Conservation (phyloP, 2,329 filamentous ascomycete species). For the Aspergillus pseudoviridinutans region DNA sequence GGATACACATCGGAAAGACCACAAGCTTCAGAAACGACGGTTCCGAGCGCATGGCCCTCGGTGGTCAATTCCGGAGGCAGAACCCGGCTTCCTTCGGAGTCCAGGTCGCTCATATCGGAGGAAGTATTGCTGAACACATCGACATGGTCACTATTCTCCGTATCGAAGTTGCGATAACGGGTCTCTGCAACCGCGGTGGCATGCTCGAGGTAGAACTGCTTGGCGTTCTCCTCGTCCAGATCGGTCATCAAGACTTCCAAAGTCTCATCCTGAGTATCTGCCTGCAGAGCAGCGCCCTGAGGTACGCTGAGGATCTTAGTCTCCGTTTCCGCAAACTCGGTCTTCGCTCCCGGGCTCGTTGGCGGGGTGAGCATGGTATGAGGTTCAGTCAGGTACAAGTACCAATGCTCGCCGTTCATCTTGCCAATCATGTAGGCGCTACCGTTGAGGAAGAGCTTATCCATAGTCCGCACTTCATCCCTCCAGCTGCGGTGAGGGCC, state of each 20-base stretch:
- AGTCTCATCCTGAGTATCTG: constrained; percentile 45
- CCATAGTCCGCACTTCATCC: constrained; percentile 87
- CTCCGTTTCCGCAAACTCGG: constrained; percentile 49
- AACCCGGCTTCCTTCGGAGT: constrained; percentile 45
- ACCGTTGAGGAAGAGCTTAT: constrained; percentile 84
- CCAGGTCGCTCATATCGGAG: constrained; percentile 57
- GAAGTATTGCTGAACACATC: constrained; percentile 79
- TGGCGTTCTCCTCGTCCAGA: constrained; percentile 61
- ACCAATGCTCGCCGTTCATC: constrained; percentile 99
- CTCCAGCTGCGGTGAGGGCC: constrained; percentile 97
- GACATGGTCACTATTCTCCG: constrained; percentile 52
- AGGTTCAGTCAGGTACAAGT: constrained; percentile 91
- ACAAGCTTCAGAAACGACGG: constrained; percentile 84
- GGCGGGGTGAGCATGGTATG: constrained; percentile 76
- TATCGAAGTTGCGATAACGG: constrained; percentile 68
- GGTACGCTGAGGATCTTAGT: constrained; percentile 59
- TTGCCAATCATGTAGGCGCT: constrained; percentile 99
- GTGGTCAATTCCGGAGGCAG: constrained; percentile 76
- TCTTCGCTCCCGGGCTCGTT: constrained; percentile 61
- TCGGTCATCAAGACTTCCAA: constrained; percentile 67
- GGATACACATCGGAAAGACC: constrained; percentile 89
- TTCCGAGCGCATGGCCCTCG: constrained; percentile 89
- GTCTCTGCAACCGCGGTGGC: constrained; percentile 88
- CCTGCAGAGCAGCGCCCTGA: constrained; percentile 16
- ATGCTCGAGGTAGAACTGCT: constrained; percentile 68